phyloP scores from a whole-genome alignment of 2,329 filamentous ascomycete genomes.

The Exophiala sp. region DNA sequence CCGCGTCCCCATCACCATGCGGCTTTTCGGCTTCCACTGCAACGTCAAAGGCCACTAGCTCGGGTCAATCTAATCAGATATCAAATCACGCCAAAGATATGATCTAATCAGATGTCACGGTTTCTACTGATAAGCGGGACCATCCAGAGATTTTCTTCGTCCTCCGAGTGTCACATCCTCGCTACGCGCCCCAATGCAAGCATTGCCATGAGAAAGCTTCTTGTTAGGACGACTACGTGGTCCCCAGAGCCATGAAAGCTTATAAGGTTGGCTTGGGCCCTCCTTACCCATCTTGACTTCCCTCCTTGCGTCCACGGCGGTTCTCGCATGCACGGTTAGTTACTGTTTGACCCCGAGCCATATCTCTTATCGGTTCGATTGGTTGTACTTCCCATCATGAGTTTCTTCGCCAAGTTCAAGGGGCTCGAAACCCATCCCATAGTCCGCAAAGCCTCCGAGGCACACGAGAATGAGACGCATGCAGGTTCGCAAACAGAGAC shows the following conservation, averaged over 20 bases:
- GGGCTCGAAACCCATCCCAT: background rate
- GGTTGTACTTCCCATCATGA: background rate
- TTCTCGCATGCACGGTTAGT: no score
- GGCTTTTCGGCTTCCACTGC: background rate
- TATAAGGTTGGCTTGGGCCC: background rate
- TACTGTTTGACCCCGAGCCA: no score
- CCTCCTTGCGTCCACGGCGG: no score
- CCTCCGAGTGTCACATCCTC: background rate
- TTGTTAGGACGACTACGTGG: background rate
- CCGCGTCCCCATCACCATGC: background rate
- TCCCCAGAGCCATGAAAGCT: slow-evolving; percentile 1
- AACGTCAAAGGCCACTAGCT: background rate
- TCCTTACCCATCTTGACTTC: no score
- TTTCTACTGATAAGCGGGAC: background rate
- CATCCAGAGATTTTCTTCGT: background rate
- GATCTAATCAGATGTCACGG: background rate
- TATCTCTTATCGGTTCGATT: background rate
- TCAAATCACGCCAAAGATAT: background rate
- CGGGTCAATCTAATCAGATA: slow-evolving; percentile 1
- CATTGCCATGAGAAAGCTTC: background rate
- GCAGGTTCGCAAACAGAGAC: background rate
- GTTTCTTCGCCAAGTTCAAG: background rate
- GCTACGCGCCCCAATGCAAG: background rate
- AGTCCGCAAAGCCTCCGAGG: background rate
- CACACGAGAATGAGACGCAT: background rate